Evolutionary conservation across 495 filamentous ascomycete genomes (phyloP).

Genomic region (Daldinia concentrica): DNA sequence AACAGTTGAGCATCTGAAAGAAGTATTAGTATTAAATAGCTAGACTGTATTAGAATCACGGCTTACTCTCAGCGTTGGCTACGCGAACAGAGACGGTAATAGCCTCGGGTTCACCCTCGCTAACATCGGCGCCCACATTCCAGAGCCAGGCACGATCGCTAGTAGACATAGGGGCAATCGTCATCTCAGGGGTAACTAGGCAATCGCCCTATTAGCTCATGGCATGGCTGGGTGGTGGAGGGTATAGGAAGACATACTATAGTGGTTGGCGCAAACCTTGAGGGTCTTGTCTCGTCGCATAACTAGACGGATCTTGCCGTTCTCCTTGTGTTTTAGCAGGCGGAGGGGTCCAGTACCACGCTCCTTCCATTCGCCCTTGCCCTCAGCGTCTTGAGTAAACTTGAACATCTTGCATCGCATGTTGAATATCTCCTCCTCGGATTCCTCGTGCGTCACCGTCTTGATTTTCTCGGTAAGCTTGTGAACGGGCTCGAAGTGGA

Average conservation of each 20-base stretch:
- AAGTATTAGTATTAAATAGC: background rate
- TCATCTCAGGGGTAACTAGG: slow-evolving; percentile 97
- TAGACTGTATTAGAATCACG: background rate
- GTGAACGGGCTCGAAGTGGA: slow-evolving; percentile 96
- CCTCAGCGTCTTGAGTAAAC: slow-evolving; percentile 79
- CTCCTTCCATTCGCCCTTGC: slow-evolving; percentile 93
- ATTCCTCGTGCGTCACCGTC: slow-evolving; percentile 97
- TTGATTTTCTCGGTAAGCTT: slow-evolving; percentile 95
- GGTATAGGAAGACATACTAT: slow-evolving; percentile 70
- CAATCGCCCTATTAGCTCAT: slow-evolving; percentile 15
- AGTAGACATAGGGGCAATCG: slow-evolving; percentile 95
- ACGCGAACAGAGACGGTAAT: slow-evolving; percentile 97
- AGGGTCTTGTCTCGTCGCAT: slow-evolving; percentile 99
- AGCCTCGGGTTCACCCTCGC: slow-evolving; percentile 96
- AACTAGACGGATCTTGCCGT: slow-evolving; percentile 95
- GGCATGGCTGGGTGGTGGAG: background rate
- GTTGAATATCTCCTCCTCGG: slow-evolving; percentile 97
- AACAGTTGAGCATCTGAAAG: slow-evolving; percentile 88
- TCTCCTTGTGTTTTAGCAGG: slow-evolving; percentile 97
- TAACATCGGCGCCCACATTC: slow-evolving; percentile 97
- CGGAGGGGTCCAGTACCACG: slow-evolving; percentile 96
- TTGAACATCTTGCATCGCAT: slow-evolving; percentile 99
- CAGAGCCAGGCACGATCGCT: slow-evolving; percentile 99
- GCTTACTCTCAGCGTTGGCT: slow-evolving; percentile 95
- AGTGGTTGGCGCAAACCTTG: slow-evolving; percentile 99